These are phyloP conservation scores for Rosa chinensis DNA, from an alignment of 306 rosid species.

Conservation along the genomic window DNA sequence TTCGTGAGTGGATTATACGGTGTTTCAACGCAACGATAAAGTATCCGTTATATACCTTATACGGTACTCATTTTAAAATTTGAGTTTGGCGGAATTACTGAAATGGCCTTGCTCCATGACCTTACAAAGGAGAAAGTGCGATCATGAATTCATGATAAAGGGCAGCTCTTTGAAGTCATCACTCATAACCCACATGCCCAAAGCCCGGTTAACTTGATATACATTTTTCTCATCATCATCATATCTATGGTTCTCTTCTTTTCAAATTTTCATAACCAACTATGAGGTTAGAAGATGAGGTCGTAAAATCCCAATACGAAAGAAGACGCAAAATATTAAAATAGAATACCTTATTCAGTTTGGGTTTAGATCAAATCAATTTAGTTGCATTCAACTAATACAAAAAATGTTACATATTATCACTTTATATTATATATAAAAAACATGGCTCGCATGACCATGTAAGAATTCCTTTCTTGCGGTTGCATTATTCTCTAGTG, in stretches of 20 bases:
- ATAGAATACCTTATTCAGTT: too few relatives aligned
- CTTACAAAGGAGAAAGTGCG: background rate
- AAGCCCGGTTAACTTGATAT: background rate
- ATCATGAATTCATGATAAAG: constrained; percentile 11
- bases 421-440: too few relatives aligned
- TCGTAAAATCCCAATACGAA: too few relatives aligned
- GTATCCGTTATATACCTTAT: constrained; percentile 32
- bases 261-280: background rate
- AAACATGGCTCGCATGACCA: too few relatives aligned
- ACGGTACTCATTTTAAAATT: constrained; percentile 26
- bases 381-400: background rate
- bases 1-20: constrained; percentile 6
- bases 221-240: constrained; percentile 10
- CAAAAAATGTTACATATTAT: background rate
- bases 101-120: background rate
- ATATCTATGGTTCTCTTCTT: background rate
- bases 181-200: constrained; percentile 23
- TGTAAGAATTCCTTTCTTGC: too few relatives aligned
- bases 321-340: too few relatives aligned
- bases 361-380: background rate
- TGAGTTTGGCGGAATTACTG: background rate
- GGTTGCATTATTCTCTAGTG: too few relatives aligned
- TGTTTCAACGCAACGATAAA: constrained; percentile 25
- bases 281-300: too few relatives aligned
- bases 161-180: constrained; percentile 5